Percentiles rank a stretch among this genome's conserved stretches.
These are phyloP conservation scores for Fusarium mexicanum DNA, from an alignment of 2,329 filamentous ascomycete species.

Conservation along the genomic window DNA sequence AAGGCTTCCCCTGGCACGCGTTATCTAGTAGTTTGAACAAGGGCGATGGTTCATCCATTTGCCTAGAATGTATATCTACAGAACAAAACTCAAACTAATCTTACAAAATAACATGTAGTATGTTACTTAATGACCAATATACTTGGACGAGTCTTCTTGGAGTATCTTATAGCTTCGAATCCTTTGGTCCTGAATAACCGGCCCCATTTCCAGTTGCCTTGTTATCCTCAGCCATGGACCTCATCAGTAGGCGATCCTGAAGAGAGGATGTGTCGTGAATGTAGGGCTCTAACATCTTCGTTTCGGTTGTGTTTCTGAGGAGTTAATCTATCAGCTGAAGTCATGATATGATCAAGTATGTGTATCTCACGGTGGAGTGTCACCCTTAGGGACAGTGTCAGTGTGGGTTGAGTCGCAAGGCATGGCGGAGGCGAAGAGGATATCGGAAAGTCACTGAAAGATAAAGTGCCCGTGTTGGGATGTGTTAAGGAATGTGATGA, in stretches of 20 bases:
- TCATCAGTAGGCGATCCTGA: constrained; percentile 6
- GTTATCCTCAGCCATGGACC: background rate
- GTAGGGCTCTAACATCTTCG: background rate
- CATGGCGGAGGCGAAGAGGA: background rate
- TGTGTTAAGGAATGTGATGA: constrained; percentile 1
- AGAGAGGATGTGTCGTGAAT: constrained; percentile 12
- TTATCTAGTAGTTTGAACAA: background rate
- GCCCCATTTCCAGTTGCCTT: background rate
- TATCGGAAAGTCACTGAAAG: background rate
- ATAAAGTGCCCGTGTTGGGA: background rate
- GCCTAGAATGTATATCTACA: background rate
- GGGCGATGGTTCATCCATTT: background rate
- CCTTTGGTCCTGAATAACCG: background rate
- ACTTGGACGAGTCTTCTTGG: background rate
- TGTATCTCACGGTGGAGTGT: background rate
- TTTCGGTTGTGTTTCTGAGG: background rate
- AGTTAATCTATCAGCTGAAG: background rate
- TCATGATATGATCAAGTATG: background rate
- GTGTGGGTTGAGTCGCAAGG: background rate
- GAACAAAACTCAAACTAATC: background rate
- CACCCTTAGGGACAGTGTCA: background rate
- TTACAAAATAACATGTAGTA: background rate
- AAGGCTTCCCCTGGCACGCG: background rate
- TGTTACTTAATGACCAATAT: background rate
- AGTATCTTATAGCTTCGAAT: constrained; percentile 1